Evolutionary conservation across 2,329 filamentous ascomycete genomes (phyloP).

Genomic region (Talaromyces sp.): DNA sequence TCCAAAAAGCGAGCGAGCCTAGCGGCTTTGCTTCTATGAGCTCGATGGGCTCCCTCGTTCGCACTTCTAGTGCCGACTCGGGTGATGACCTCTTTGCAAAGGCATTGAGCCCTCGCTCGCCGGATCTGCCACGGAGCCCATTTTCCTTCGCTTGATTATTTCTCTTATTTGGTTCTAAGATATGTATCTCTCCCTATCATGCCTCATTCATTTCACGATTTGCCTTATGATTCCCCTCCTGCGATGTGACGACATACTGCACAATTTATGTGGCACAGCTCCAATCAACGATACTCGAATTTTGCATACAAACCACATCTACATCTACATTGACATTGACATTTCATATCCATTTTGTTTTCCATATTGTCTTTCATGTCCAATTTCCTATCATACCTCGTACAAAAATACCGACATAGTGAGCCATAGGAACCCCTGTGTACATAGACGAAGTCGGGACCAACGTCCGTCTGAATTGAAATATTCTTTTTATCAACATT

Average conservation of each 20-base stretch:
- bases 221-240: slow-evolving; percentile 31
- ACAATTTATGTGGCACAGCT: slow-evolving; percentile 4
- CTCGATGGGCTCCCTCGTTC: slow-evolving; percentile 37
- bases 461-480: neutral
- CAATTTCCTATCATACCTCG: slow-evolving; percentile 14
- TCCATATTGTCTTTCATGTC: neutral
- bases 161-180: neutral
- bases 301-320: neutral
- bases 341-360: neutral
- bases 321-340: too few species aligned
- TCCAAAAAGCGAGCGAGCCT: slow-evolving; percentile 30
- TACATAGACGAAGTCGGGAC: slow-evolving; percentile 19
- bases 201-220: slow-evolving; percentile 11
- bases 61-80: slow-evolving; percentile 50
- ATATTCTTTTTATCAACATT: neutral
- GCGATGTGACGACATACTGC: slow-evolving; percentile 21
- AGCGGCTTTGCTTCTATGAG: slow-evolving; percentile 25
- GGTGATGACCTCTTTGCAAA: slow-evolving; percentile 87
- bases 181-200: neutral
- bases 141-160: slow-evolving; percentile 62
- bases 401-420: slow-evolving; percentile 19
- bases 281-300: neutral
- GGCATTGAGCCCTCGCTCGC: slow-evolving; percentile 81
- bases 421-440: slow-evolving; percentile 11
- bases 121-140: slow-evolving; percentile 81